Evolutionary conservation across 148 eudicot species (phyloP).

Genomic region (Vaccinium myrtillus): DNA sequence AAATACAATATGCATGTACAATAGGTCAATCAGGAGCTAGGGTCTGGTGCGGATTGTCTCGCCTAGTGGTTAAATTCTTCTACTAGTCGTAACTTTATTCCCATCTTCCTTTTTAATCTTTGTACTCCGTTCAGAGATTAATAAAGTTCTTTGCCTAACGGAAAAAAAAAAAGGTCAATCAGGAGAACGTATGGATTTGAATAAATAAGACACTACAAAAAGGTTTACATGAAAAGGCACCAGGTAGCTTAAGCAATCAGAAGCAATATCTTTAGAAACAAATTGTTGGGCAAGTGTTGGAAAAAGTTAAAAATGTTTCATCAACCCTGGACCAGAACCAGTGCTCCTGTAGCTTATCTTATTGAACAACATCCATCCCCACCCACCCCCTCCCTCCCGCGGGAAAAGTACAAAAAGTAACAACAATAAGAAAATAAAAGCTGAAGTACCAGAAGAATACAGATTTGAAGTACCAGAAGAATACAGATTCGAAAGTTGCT

Average conservation of each 20-base stretch:
- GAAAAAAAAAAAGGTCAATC: neutral
- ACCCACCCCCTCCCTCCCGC: neutral
- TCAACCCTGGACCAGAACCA: neutral
- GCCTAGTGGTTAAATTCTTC: no score
- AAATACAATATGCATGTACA: neutral
- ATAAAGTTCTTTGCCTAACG: no score
- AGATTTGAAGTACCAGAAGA: neutral
- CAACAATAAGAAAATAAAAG: neutral
- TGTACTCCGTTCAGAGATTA: no score
- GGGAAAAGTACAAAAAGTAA: neutral
- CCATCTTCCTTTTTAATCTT: no score
- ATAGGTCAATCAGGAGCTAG: slow-evolving; percentile 11
- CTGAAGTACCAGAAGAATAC: neutral
- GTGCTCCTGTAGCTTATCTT: neutral
- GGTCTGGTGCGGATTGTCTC: no score
- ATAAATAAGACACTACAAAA: slow-evolving; percentile 60
- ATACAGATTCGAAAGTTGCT: neutral
- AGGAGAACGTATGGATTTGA: slow-evolving; percentile 30
- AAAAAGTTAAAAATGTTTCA: neutral
- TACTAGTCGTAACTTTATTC: no score
- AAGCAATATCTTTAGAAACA: neutral
- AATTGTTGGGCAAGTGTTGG: neutral
- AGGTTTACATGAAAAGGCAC: slow-evolving; percentile 29
- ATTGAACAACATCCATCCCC: neutral
- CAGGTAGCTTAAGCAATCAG: slow-evolving; percentile 3